A percentile compares a stretch with the other conserved stretches of the same genome.
Conservation (phyloP, 2,329 filamentous ascomycete species). For the Penicillium paneum region DNA sequence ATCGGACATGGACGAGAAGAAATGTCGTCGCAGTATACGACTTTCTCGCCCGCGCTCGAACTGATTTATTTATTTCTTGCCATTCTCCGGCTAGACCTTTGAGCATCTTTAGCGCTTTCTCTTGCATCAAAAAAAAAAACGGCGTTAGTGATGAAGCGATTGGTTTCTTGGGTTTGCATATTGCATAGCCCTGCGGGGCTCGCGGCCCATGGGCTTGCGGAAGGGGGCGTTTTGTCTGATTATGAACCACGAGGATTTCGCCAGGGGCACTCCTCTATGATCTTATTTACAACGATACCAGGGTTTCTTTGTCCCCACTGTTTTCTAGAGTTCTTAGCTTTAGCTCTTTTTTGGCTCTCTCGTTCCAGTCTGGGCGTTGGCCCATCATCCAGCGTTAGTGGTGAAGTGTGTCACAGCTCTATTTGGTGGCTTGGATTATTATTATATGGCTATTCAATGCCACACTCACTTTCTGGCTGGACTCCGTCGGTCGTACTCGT, state of each 20-base stretch:
- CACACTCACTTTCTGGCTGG: neutral
- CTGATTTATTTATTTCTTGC: constrained; percentile 12
- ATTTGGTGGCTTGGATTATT: neutral
- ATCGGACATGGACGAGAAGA: constrained; percentile 5
- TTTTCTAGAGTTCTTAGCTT: neutral
- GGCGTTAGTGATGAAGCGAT: constrained; percentile 19
- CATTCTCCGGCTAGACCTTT: constrained; percentile 8
- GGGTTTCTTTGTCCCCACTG: neutral
- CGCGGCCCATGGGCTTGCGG: constrained; percentile 5
- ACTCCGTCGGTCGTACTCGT: neutral
- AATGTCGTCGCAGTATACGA: constrained; percentile 21
- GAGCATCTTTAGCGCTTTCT: constrained; percentile 19
- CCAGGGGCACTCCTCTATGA: constrained; percentile 19
- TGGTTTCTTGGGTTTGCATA: constrained; percentile 9
- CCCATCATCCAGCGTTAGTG: neutral
- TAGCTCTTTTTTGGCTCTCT: neutral
- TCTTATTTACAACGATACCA: constrained; percentile 14
- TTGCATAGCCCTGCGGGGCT: constrained; percentile 15
- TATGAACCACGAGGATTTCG: constrained; percentile 19
- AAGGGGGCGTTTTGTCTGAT: constrained; percentile 17
- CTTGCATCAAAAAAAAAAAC: constrained; percentile 18
- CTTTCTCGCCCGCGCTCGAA: constrained; percentile 17
- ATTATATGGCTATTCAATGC: neutral
- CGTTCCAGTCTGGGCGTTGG: neutral
- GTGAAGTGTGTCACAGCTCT: neutral